Evolutionary conservation across 2,329 filamentous ascomycete species (phyloP), one percentile per base, ranked within the genome.

Genomic region (Talaromyces funiculosus): DNA sequence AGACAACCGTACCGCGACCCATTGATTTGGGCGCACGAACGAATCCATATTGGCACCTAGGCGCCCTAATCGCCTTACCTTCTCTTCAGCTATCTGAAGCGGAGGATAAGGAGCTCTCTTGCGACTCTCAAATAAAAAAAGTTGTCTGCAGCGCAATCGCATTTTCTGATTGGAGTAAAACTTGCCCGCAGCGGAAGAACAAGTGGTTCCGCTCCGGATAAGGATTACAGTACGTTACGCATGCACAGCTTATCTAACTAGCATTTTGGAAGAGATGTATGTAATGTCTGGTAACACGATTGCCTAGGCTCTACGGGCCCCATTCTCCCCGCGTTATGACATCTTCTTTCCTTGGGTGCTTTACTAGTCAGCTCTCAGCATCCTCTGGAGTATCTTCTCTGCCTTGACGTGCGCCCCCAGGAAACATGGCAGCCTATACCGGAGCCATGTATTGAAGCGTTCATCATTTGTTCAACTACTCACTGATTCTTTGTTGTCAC

Each of bases 1-100:
- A 14, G 85, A 80, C 33, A 77, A 68, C 61, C 71, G 68, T 37
- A 77, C 61, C 22, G 67, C 72, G 61, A 76, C 69, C 58, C 71
- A 72, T 45, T 75, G 68, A 51, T 75, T 63, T 6, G 75, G 73
- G 22, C 68, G 68, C 60, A 77, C 71, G 37, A 68, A 72, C 7
- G 74, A 76, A 65, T 75, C 71, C 75, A 77, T 77, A 22, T 42
- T 65, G 61, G n/a, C n/a, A n/a, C n/a, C n/a, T n/a, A n/a, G n/a
- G n/a, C n/a, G n/a, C n/a, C n/a, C 57, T 29, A 22, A 26, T 31
- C 8, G 4, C 24, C 18, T 53, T 24, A 20, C 26, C 20, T 14
- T 9, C 29, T 20, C 31, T 18, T 16, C 24, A 29, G 16, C 24
- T 10, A 49, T 18, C 14, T 7, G 26, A 33, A 51, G 29, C 26